Percentiles rank a stretch among this genome's conserved stretches.
Evolutionary conservation across 2,329 filamentous ascomycete genomes (phyloP).

Genomic region (Ophiostoma sp.): DNA sequence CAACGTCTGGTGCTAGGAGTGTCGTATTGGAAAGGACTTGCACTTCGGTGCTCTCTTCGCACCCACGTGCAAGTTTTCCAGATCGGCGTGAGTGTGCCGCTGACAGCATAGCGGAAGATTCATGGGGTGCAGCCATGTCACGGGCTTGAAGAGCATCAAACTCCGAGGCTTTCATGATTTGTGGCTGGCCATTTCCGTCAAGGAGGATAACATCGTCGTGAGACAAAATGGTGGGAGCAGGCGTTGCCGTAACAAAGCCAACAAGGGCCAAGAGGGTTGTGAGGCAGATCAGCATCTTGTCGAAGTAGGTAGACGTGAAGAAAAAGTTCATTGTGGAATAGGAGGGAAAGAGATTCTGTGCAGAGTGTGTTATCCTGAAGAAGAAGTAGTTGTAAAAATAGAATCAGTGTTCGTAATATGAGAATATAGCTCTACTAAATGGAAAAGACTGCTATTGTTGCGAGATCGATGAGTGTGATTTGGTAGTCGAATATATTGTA

Average conservation of each 20-base stretch:
- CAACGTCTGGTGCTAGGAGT: neutral
- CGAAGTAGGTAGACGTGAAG: neutral
- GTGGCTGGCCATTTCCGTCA: neutral
- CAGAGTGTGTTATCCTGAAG: neutral
- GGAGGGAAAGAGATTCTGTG: neutral
- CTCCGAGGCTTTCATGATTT: slow-evolving; percentile 1
- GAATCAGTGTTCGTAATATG: too few relatives aligned
- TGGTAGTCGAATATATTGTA: too few relatives aligned
- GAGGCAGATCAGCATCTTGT: slow-evolving; percentile 1
- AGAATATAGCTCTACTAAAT: too few relatives aligned
- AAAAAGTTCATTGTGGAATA: neutral
- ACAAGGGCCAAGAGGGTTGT: neutral
- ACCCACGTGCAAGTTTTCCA: neutral
- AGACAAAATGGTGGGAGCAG: neutral
- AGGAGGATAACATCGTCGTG: slow-evolving; percentile 9
- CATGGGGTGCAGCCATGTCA: neutral
- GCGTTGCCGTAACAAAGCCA: neutral
- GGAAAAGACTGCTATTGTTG: too few relatives aligned
- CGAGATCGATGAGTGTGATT: too few relatives aligned
- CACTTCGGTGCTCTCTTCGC: slow-evolving; percentile 9
- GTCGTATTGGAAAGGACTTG: slow-evolving; percentile 9
- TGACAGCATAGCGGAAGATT: neutral
- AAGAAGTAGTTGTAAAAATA: neutral
- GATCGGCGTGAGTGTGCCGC: neutral
- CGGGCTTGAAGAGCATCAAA: neutral